Base-by-base conservation (phyloP, 1,284 basidiomycete genomes). In the Papiliotrema flavescens region DNA sequence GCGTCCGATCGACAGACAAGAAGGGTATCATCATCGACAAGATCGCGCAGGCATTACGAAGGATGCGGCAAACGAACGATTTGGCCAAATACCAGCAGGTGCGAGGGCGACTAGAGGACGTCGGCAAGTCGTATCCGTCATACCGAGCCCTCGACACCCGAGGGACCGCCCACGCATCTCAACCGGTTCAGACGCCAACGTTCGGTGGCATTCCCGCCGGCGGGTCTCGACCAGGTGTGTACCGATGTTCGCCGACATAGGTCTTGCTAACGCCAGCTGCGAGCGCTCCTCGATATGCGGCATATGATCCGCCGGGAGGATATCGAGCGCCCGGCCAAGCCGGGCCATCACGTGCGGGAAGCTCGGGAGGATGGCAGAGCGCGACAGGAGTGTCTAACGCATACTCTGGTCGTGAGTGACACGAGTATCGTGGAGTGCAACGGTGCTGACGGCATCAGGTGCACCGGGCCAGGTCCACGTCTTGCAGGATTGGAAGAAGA, bases 401-500 rank as follows among this genome's bases (percentile, higher is more conserved):
- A 11, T 14, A 43, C 39, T 26, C 23, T 6, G n/a, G 3, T 26
- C 43, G 36, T 53, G 36, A 47, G 24, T 47, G 23, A 3, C 20
- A 6, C 47, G 17, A 8, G 40, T 23, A 15, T 19, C 15, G 9
- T 22, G 43, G 43, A 23, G 14, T 9, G 9, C 46, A 23, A 14
- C n/a, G 11, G 13, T n/a, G 28, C 28, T 32, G 26, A 15, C 40
- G 35, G 13, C 20, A 35, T 24, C 24, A 46, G 22, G n/a, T 34
- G 19, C 20, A 8, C 22, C 32, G 13, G 53, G 54, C 19, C 48
- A 53, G 9, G 28, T 49, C 15, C 53, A 57, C 0, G 49, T 40
- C 0, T 50, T 76, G 19, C 59, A 57, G 15, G 69, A 74, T 35
- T 77, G 75, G 75, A 75, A 74, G 53, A 28, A 62, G 2, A 73